Evolutionary conservation across 1,139 yeast genomes (phyloP), one percentile per base, ranked within the genome.

Genomic region (Trichomonascaceae sp.): DNA sequence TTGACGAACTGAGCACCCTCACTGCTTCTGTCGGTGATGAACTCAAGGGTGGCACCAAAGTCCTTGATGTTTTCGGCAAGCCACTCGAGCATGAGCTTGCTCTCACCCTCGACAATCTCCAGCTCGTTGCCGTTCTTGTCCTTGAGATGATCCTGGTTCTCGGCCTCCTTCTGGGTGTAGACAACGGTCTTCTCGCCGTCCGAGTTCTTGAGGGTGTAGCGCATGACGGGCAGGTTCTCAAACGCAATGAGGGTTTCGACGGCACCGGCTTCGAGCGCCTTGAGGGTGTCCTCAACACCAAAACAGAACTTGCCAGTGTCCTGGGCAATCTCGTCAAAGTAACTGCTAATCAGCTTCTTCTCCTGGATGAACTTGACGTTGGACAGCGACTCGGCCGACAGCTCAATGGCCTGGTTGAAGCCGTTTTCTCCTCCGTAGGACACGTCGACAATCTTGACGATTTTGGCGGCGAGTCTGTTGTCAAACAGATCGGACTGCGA

Each of bases 371-470:
- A 89, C 62, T 89, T 89, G 49, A 89, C 98, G 57, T 87, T 89
- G 34, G 97, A 80, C 52, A 89, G 71, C 16, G 98, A 81, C 66
- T 89, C 98, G 28, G 96, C 95, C 18, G 96, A 80, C 46, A 89
- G 69, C 62, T 89, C 98, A 53, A 89, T 89, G 34, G 98, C 98
- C 65, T 89, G 98, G 65, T 89, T 89, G 69, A 89, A 89, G 33
- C 98, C 98, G 59, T 89, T 89, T 63, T 89, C 98, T 53, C 98
- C 98, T 60, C 98, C 98, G 55, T 89, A 89, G 2, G 97, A 87
- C 37, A 89, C 81, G 68, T 89, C 98, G 38, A 92, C 98, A 56
- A 85, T 73, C 61, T 85, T 84, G 42, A 89, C 71, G 50, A 89
- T 77, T 64, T 85, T 87, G 33, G 81, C 78, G 49, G 72, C 84